Percentiles rank a stretch among this genome's conserved stretches.
phyloP scores from a whole-genome alignment of 2,329 filamentous ascomycete species.

The Phaeoacremonium minimum region DNA sequence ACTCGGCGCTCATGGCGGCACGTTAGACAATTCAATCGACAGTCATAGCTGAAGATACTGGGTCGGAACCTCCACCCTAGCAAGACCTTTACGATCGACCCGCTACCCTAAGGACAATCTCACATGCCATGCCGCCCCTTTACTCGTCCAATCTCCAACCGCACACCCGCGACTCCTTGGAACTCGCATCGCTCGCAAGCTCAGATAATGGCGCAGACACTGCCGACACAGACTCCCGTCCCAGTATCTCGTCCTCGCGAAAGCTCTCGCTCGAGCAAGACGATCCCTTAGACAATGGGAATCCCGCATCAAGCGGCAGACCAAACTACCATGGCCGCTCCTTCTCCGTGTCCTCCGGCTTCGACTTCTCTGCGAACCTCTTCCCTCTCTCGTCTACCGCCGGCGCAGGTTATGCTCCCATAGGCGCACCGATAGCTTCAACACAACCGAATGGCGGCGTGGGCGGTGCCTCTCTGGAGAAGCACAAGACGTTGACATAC shows the following conservation, averaged over 20 bases:
- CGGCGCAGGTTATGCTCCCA: constrained; percentile 70
- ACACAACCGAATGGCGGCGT: constrained; percentile 50
- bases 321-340: constrained; percentile 51
- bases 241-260: constrained; percentile 89
- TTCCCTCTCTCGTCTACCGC: constrained; percentile 87
- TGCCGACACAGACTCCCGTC: constrained; percentile 67
- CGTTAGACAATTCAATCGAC: too few species aligned
- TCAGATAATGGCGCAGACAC: constrained; percentile 64
- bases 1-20: too few species aligned
- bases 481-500: constrained; percentile 92
- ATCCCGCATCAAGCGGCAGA: constrained; percentile 39
- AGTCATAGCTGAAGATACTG: constrained; percentile 4
- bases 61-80: not conserved
- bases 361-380: constrained; percentile 90
- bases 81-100: constrained; percentile 4
- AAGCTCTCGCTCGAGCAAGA: constrained; percentile 84
- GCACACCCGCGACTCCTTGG: constrained; percentile 80
- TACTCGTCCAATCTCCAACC: constrained; percentile 39
- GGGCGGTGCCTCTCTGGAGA: constrained; percentile 80
- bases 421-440: constrained; percentile 68
- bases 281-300: constrained; percentile 67
- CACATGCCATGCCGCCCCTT: constrained; percentile 28
- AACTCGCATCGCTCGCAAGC: constrained; percentile 91
- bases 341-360: constrained; percentile 88
- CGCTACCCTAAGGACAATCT: constrained; percentile 2